Evolutionary conservation across 805 yeast genomes (phyloP), one percentile per base, ranked within the genome.

Genomic region (Suhomyces sp.): DNA sequence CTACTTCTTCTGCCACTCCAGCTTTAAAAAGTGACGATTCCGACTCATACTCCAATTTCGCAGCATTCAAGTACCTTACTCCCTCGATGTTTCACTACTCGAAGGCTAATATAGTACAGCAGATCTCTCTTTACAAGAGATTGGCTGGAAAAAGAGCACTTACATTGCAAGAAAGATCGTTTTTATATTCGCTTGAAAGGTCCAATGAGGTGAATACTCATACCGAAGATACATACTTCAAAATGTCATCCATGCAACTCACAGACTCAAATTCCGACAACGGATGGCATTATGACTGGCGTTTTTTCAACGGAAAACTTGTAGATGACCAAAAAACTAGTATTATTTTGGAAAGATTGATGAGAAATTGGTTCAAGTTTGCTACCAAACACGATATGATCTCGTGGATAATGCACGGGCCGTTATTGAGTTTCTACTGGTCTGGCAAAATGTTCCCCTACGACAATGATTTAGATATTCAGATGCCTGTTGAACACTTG

Each of bases 241-340:
- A 65, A 13, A 75, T 73, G 49, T 71, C 73, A 44, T 77, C 77
- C 60, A 63, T 65, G 51, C 65, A 62, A 64, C 65, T 72, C 5
- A 55, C 65, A 9, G 53, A 68, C 21, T 53, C 57, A 44, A 53
- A 50, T 15, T 55, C 53, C 6, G 62, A 66, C 35, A 69, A 66
- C 37, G 83, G 84, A 17, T 75, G 77, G 62, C 87, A 84, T 61
- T 80, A 81, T 56, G 88, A 84, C 61, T 78, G 77, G 73, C 65
- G 86, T 49, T 84, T 84, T 54, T 84, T 81, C 68, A 77, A 76
- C 55, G 86, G 84, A 9, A 72, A 80, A 3, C 69, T 83, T 54
- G 80, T 78, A 50, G 73, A 73, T 50, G 56, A 78, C 40, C 63
- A 49, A 10, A 45, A 61, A 15, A 57, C 60, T 10, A 52, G 55